A percentile compares a stretch with the other conserved stretches of the same genome.
Conservation (phyloP, 495 filamentous ascomycete genomes). For the Annulohypoxylon bovei region DNA sequence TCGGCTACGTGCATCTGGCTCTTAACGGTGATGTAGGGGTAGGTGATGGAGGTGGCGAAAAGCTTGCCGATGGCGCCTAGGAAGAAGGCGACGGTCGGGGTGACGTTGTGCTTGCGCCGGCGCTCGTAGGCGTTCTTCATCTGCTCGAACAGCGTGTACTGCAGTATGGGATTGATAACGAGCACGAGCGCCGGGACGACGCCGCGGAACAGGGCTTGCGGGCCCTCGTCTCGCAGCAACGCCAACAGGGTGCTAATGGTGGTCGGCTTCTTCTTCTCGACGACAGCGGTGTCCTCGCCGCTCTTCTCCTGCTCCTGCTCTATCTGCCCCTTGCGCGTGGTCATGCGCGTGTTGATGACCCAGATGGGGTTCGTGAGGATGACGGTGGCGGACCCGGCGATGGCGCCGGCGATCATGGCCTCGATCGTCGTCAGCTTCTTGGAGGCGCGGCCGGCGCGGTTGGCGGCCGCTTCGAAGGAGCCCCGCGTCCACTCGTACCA, state of each 20-base stretch:
- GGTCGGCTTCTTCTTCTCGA: constrained; percentile 57
- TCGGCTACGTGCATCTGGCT: constrained; percentile 91
- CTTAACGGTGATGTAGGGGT: constrained; percentile 99
- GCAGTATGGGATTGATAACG: constrained; percentile 97
- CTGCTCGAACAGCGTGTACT: constrained; percentile 99
- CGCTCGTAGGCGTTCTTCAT: constrained; percentile 73
- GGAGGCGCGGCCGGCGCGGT: constrained; percentile 75
- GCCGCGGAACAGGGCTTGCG: constrained; percentile 85
- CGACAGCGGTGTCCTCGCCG: constrained; percentile 30
- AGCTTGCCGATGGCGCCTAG: constrained; percentile 94
- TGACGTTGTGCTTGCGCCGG: constrained; percentile 64
- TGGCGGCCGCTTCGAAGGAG: constrained; percentile 84
- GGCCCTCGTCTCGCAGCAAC: constrained; percentile 82
- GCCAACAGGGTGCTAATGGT: constrained; percentile 82
- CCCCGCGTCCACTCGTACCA: constrained; percentile 99
- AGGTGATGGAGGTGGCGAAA: constrained; percentile 90
- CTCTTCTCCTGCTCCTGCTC: constrained; percentile 61
- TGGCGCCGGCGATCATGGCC: constrained; percentile 92
- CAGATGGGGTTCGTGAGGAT: constrained; percentile 97
- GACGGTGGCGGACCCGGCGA: constrained; percentile 93
- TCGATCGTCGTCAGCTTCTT: constrained; percentile 89
- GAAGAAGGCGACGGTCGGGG: constrained; percentile 86
- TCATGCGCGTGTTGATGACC: constrained; percentile 99
- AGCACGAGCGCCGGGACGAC: constrained; percentile 92
- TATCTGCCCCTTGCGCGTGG: constrained; percentile 70